These are phyloP conservation scores for Ramaria sp. DNA, from an alignment of 768 basidiomycete species.

Conservation along the genomic window DNA sequence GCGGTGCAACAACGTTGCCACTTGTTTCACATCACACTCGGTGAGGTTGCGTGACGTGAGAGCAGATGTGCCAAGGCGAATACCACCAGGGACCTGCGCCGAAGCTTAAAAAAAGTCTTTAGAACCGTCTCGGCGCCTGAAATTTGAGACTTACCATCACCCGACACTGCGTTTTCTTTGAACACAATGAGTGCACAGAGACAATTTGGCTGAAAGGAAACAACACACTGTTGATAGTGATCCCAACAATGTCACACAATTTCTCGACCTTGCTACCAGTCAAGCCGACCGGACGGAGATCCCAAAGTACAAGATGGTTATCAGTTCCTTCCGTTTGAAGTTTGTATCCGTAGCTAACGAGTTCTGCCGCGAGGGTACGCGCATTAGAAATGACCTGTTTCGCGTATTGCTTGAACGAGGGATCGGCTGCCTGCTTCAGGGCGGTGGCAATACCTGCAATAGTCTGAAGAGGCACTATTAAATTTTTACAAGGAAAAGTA, in stretches of 20 bases:
- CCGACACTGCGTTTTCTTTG: conserved; percentile 91
- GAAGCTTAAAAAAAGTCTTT: conserved; percentile 30
- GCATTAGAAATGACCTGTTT: conserved; percentile 92
- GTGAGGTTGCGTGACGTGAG: conserved; percentile 91
- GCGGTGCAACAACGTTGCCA: conserved; percentile 88
- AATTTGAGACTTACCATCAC: conserved; percentile 43
- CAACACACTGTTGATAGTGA: conserved; percentile 86
- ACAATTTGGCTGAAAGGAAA: background rate
- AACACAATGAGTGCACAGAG: background rate
- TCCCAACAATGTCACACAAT: conserved; percentile 92
- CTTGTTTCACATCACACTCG: conserved; percentile 76
- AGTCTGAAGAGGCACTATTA: conserved; percentile 38
- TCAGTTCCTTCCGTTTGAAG: conserved; percentile 96
- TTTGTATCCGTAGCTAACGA: conserved; percentile 78
- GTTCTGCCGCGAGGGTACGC: conserved; percentile 56
- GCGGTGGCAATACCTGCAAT: conserved; percentile 93
- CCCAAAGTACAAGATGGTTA: conserved; percentile 98
- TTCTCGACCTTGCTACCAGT: conserved; percentile 99
- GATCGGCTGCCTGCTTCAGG: conserved; percentile 82
- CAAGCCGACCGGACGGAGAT: conserved; percentile 85
- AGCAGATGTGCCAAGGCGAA: conserved; percentile 91
- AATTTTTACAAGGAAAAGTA: background rate
- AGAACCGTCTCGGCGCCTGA: background rate
- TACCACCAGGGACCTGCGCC: conserved; percentile 92
- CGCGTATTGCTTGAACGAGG: conserved; percentile 84